These are phyloP conservation scores for Cicer yamashitae DNA, from an alignment of 306 rosid species.

Conservation along the genomic window DNA sequence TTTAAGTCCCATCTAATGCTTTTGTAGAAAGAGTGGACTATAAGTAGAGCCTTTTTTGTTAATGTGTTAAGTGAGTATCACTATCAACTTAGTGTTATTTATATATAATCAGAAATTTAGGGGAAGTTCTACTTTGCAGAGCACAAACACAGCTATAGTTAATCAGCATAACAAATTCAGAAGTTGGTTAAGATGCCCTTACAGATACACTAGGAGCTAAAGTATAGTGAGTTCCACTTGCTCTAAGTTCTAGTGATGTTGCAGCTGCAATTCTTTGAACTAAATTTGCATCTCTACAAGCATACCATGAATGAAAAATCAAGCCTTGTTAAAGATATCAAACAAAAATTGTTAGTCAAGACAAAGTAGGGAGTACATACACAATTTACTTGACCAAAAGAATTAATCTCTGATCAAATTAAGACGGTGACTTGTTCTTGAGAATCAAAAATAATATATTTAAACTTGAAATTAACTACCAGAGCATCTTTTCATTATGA, in stretches of 20 bases:
- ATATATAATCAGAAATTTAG: background rate
- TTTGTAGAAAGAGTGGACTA: conserved; percentile 15
- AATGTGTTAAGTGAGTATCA: background rate
- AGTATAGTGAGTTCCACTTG: conserved; percentile 67
- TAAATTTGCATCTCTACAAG: conserved; percentile 69
- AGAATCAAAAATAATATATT: background rate
- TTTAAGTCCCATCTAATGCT: background rate
- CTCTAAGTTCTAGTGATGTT: conserved; percentile 80
- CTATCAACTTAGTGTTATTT: background rate
- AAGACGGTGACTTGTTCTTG: conserved; percentile 7
- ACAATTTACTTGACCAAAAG: background rate
- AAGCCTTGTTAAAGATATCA: background rate
- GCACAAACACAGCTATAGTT: no score
- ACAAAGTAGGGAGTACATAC: background rate
- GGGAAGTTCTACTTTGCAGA: no score
- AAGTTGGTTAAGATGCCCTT: conserved; percentile 44
- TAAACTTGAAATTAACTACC: conserved; percentile 16
- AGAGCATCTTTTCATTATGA: no score
- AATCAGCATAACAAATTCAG: background rate
- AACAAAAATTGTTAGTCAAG: background rate
- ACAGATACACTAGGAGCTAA: conserved; percentile 90
- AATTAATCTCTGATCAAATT: background rate
- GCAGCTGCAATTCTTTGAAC: conserved; percentile 66
- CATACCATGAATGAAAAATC: background rate
- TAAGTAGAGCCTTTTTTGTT: background rate